Percentiles rank a stretch among this genome's conserved stretches.
phyloP scores from a whole-genome alignment of 805 yeast genomes.

The Wickerhamomyces tratensis region DNA sequence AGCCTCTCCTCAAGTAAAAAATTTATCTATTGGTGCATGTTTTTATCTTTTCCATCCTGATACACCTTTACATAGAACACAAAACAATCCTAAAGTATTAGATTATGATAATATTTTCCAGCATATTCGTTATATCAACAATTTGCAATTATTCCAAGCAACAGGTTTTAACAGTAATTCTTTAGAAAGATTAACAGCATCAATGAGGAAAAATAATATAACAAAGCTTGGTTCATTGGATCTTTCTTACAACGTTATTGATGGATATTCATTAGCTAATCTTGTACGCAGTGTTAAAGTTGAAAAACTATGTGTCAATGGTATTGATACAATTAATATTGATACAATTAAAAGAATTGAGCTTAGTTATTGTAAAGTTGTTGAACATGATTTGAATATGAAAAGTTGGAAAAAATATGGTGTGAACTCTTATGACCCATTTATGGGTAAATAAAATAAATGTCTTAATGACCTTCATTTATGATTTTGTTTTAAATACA shows the following conservation, averaged over 20 bases:
- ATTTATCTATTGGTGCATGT: slow-evolving; percentile 5
- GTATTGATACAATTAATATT: slow-evolving; percentile 8
- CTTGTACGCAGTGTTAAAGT: slow-evolving; percentile 7
- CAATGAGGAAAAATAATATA: slow-evolving; percentile 2
- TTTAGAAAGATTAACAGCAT: slow-evolving; percentile 6
- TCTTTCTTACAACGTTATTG: slow-evolving; percentile 13
- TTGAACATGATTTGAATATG: slow-evolving; percentile 13
- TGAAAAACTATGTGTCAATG: slow-evolving; percentile 11
- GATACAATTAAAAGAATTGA: slow-evolving; percentile 13
- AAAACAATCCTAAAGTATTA: slow-evolving; percentile 2
- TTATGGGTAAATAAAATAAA: not conserved
- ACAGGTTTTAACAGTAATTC: slow-evolving; percentile 15
- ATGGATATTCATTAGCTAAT: slow-evolving; percentile 15
- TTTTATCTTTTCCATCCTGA: slow-evolving; percentile 12
- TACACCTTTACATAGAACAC: slow-evolving; percentile 4
- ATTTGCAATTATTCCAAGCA: slow-evolving; percentile 13
- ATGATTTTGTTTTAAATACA: slow-evolving; percentile 5
- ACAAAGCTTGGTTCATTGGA: slow-evolving; percentile 8
- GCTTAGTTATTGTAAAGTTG: slow-evolving; percentile 6
- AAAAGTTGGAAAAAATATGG: slow-evolving; percentile 16
- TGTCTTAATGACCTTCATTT: not conserved
- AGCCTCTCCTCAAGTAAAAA: too few relatives aligned
- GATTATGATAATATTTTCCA: slow-evolving; percentile 11
- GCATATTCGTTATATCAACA: slow-evolving; percentile 9
- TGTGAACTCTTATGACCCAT: slow-evolving; percentile 14